Conservation (phyloP, 2,329 filamentous ascomycete species). For the Ophiostoma angusticollis region DNA sequence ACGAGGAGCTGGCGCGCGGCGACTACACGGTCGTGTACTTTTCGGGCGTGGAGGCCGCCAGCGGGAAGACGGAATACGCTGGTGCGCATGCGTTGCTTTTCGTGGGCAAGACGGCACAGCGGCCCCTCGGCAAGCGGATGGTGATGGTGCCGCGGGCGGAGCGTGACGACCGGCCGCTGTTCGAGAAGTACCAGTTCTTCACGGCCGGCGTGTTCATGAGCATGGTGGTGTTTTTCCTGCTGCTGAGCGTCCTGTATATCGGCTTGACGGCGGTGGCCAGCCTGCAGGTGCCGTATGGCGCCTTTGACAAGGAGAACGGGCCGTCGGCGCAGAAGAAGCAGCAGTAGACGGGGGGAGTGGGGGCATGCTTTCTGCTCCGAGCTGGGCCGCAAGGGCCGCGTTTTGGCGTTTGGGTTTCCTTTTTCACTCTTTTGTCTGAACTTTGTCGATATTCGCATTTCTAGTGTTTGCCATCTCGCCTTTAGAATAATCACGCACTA, state of each 20-base stretch:
- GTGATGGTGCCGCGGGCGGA: too few species aligned
- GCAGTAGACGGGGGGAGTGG: constrained; percentile 25
- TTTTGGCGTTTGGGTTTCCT: background rate
- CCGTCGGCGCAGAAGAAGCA: constrained; percentile 80
- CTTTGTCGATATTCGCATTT: too few species aligned
- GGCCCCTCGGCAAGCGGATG: constrained; percentile 56
- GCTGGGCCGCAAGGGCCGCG: background rate
- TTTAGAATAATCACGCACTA: too few species aligned
- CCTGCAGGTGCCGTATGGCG: constrained; percentile 80
- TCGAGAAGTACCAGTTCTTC: constrained; percentile 92
- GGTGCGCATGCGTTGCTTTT: too few species aligned
- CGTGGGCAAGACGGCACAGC: constrained; percentile 49
- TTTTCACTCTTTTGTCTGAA: too few species aligned
- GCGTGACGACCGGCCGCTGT: constrained; percentile 45
- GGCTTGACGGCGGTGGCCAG: constrained; percentile 66
- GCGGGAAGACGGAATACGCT: too few species aligned
- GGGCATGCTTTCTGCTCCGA: too few species aligned
- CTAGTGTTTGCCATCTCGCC: too few species aligned
- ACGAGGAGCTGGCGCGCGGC: constrained; percentile 22
- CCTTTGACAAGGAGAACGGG: constrained; percentile 93
- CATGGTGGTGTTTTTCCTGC: constrained; percentile 54
- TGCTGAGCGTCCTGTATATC: constrained; percentile 66
- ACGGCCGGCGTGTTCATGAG: constrained; percentile 88
- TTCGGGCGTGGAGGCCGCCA: constrained; percentile 35
- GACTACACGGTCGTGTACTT: constrained; percentile 67